Base-by-base conservation (phyloP, 106 monocot genomes). In the Apostasia ramifera region DNA sequence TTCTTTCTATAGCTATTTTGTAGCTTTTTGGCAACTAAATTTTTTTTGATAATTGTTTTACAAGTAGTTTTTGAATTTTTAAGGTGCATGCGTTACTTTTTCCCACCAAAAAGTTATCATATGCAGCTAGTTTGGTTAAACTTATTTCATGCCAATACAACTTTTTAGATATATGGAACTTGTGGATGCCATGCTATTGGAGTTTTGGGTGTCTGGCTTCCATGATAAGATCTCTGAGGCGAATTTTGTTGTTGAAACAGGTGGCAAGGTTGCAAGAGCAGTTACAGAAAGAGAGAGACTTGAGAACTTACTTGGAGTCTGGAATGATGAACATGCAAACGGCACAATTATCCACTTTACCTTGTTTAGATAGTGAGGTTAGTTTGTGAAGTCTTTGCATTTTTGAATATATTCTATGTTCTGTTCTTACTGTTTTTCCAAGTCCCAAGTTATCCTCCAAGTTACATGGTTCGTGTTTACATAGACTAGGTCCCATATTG, bases 271-370 rank as follows among this genome's bases (percentile, higher is more conserved):
- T 95, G 72, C 61, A 69, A 69, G 79, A 80, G 55, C 80, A 83
- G 57, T 74, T 95, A 64, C 83, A 88, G 59, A 88, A 79, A 66
- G 94, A 95, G 78, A 91, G 83, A 78, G 80, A 81, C 60, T 59
- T 85, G 65, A 83, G 76, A 70, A 55, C 74, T 63, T 79, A 79
- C 45, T 74, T 95, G 48, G 94, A 95, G 77, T 74, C 83, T 78
- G 85, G 91, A 45, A 52, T 95, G 47, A 84, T 78, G 78, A 79
- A 74, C 63, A 69, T 79, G 58, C 67, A 55, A 77, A 73, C 77
- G 57, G 81, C 77, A 41, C 65, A 82, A 8, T 39, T 72, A 57
- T 74, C 84, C 44, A 61, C 43, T 53, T 40, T 52, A 6, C 54
- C 74, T 74, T 44, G 69, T 70, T 54, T 78, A 45, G 91, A 91